A percentile compares a stretch with the other conserved stretches of the same genome.
Conservation (phyloP, 371 early-diverging fungal genomes). For the Mucor irregularis region DNA sequence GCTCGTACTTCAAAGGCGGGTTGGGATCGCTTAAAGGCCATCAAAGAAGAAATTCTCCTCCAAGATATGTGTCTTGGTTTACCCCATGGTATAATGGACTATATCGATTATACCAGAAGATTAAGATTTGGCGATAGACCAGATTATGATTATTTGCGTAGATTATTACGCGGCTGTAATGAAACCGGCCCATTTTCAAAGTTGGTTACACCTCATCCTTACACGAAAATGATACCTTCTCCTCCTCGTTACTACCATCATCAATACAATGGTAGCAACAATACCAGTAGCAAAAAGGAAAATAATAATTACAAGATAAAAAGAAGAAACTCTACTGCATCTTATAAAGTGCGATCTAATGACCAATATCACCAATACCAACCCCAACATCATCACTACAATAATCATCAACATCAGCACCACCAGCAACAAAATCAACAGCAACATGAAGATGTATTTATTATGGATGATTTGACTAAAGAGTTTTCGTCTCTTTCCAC, state of each 20-base stretch:
- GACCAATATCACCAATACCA: not conserved
- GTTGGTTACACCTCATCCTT: conserved; percentile 12
- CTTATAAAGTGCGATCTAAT: not conserved
- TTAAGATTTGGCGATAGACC: conserved; percentile 90
- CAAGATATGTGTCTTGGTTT: conserved; percentile 57
- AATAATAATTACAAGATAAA: no score
- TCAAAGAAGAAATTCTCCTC: conserved; percentile 54
- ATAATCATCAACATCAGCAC: not conserved
- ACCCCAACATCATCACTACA: not conserved
- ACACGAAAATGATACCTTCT: conserved; percentile 8
- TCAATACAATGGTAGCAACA: not conserved
- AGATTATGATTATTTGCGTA: conserved; percentile 77
- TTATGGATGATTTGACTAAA: conserved; percentile 18
- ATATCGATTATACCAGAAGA: conserved; percentile 74
- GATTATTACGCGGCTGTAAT: conserved; percentile 39
- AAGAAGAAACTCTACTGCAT: not conserved
- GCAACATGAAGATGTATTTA: conserved; percentile 23
- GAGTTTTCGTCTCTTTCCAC: conserved; percentile 3
- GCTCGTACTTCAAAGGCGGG: conserved; percentile 58
- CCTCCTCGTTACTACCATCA: conserved; percentile 7
- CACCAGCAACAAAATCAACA: no score
- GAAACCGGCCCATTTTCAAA: conserved; percentile 20
- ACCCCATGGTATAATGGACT: conserved; percentile 57
- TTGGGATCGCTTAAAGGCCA: conserved; percentile 60
- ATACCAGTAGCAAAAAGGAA: not conserved